Base-by-base conservation (phyloP, 2,329 filamentous ascomycete species). In the Paecilomyces sp. region DNA sequence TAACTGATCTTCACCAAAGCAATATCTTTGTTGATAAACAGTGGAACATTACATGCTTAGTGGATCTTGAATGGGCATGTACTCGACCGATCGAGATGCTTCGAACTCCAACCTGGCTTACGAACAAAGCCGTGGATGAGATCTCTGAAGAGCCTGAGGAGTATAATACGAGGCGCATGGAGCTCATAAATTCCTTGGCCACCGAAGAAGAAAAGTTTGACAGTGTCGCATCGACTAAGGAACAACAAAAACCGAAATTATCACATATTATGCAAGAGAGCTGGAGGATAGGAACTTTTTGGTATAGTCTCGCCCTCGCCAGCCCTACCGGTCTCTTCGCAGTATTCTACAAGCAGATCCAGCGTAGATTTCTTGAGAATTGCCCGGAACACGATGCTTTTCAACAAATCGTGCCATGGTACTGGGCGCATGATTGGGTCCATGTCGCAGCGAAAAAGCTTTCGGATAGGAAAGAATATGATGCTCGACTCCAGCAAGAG, bases 1-100 rank as follows among this genome's bases (percentile, higher is more conserved):
- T 78, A 24, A 76, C 72, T 18, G 75, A 78, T 60, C 62, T 78
- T 12, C 70, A 78, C 57, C 64, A 64, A 54, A 74, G 70, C 58
- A 78, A 79, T 56, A 70, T 72, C 18, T 68, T 71, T 34, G 66
- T 71, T 15, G 64, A 70, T 55, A 55, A 62, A 0, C 31, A 68
- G 1, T 71, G 69, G 69, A 60, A 71, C 41, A 64, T 71, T 31
- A 67, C 25, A 4, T 67, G 50, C 31, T 30, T 70, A 1, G 61
- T 70, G 3, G 67, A 70, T 56, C 59, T 71, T 0, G 68, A 71
- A 56, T 71, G 65, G 68, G 60, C 64, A 18, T 68, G 66, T 41
- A 62, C 64, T 28, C 62, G 60, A 6, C 70, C 68, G 9, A 51
- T 66, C 4, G 67, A 70, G 56, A 64, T 67, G 59, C 22, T 70